Conservation (phyloP, 345 rosid species). For the Murraya koenigii region DNA sequence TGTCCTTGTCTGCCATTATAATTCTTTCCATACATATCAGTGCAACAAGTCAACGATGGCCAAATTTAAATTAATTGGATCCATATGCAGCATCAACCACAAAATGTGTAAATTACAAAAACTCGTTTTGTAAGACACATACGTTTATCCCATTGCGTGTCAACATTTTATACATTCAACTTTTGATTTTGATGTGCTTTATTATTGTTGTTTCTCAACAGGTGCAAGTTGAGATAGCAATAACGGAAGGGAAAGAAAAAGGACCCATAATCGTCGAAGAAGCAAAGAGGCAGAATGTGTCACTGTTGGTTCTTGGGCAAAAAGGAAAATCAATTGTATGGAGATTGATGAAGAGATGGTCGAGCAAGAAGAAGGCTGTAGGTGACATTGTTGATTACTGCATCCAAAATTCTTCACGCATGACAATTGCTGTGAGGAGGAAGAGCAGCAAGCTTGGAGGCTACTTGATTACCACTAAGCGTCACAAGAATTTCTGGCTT, state of each 20-base stretch:
- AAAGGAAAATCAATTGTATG: constrained; percentile 56
- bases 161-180: not conserved
- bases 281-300: constrained; percentile 57
- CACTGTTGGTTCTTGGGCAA: constrained; percentile 73
- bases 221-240: constrained; percentile 61
- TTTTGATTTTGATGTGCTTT: not conserved
- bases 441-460: constrained; percentile 78
- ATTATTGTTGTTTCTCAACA: constrained; percentile 8
- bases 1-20: not conserved
- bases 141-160: no score
- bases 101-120: not conserved
- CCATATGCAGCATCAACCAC: not conserved
- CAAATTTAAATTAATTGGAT: not conserved
- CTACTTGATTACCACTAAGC: constrained; percentile 86
- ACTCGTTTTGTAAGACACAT: not conserved
- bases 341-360: constrained; percentile 59
- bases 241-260: constrained; percentile 63
- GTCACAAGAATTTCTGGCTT: constrained; percentile 93
- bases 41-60: not conserved
- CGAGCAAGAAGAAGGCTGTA: constrained; percentile 26
- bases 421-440: constrained; percentile 80
- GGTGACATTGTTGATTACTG: constrained; percentile 58
- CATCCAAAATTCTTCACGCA: constrained; percentile 75
- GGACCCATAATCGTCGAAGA: constrained; percentile 75
- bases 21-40: not conserved